Evolutionary conservation across 805 yeast genomes (phyloP).

Genomic region (Suhomyces kilbournensis): DNA sequence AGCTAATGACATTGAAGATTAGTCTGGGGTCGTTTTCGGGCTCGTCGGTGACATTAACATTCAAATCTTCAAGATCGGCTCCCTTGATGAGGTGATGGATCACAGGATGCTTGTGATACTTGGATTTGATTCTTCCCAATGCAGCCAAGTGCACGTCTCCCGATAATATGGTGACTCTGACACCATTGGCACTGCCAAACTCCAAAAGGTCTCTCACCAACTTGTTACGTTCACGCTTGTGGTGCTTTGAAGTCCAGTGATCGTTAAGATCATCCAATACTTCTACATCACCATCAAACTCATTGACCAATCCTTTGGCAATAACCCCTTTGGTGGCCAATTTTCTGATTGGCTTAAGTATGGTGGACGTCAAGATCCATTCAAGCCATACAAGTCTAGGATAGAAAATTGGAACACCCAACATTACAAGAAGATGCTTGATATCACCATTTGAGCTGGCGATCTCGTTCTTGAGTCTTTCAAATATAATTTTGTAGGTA

Average conservation of each 20-base stretch:
- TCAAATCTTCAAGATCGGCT: constrained; percentile 32
- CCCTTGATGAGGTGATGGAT: constrained; percentile 20
- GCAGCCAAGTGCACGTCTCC: constrained; percentile 95
- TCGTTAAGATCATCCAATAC: constrained; percentile 90
- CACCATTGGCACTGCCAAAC: constrained; percentile 61
- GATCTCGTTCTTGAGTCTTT: constrained; percentile 57
- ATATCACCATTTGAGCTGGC: constrained; percentile 47
- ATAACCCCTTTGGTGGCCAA: constrained; percentile 57
- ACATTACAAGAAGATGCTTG: constrained; percentile 74
- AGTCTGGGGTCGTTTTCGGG: constrained; percentile 74
- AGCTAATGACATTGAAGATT: constrained; percentile 79
- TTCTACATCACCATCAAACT: constrained; percentile 89
- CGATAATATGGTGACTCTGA: constrained; percentile 77
- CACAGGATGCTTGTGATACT: constrained; percentile 41
- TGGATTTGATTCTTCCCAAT: constrained; percentile 70
- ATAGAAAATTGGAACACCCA: constrained; percentile 94
- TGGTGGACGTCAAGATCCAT: constrained; percentile 58
- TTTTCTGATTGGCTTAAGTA: constrained; percentile 59
- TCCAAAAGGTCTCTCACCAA: constrained; percentile 60
- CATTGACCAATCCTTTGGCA: constrained; percentile 75
- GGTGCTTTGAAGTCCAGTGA: constrained; percentile 92
- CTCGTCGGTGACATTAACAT: constrained; percentile 36
- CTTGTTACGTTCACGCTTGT: constrained; percentile 78
- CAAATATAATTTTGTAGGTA: constrained; percentile 61
- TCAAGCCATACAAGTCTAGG: constrained; percentile 94